Conservation (phyloP, 331 rosid species). For the Prunus yedoensis region DNA sequence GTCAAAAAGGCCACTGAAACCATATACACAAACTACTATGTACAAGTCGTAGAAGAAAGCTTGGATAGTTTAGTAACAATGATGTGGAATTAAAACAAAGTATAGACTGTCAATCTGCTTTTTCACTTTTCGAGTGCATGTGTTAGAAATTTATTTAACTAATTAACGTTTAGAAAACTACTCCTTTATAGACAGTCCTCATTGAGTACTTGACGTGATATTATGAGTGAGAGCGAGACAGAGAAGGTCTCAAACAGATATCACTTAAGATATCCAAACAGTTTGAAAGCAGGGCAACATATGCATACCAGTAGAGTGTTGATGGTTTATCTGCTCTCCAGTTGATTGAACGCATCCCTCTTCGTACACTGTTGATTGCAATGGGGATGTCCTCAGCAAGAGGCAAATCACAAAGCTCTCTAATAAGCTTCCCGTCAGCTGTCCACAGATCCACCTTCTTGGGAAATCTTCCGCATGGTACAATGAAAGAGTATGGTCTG, state of each 20-base stretch:
- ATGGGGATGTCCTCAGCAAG: conserved; percentile 96
- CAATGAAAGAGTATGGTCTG: conserved; percentile 92
- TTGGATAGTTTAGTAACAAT: neutral
- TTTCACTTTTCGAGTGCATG: neutral
- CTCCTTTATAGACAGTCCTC: neutral
- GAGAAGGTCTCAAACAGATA: neutral
- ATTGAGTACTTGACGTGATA: neutral
- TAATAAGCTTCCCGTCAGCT: conserved; percentile 69
- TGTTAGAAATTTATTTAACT: neutral
- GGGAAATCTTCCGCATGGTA: conserved; percentile 97
- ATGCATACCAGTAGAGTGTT: conserved; percentile 75
- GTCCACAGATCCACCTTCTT: conserved; percentile 85
- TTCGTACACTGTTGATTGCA: conserved; percentile 82
- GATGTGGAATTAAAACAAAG: neutral
- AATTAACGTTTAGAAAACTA: neutral
- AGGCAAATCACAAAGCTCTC: conserved; percentile 92
- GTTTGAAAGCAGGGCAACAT: neutral
- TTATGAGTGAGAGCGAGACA: neutral
- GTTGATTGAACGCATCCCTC: conserved; percentile 90
- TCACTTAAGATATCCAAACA: neutral
- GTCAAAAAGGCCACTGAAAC: conserved; percentile 6
- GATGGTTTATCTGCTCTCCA: conserved; percentile 97
- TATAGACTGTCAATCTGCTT: neutral
- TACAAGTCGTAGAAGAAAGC: neutral
- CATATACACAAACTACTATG: neutral